A percentile compares a stretch with the other conserved stretches of the same genome.
Conservation (phyloP, 257 asterid genomes). For the Solanum paucissectum region DNA sequence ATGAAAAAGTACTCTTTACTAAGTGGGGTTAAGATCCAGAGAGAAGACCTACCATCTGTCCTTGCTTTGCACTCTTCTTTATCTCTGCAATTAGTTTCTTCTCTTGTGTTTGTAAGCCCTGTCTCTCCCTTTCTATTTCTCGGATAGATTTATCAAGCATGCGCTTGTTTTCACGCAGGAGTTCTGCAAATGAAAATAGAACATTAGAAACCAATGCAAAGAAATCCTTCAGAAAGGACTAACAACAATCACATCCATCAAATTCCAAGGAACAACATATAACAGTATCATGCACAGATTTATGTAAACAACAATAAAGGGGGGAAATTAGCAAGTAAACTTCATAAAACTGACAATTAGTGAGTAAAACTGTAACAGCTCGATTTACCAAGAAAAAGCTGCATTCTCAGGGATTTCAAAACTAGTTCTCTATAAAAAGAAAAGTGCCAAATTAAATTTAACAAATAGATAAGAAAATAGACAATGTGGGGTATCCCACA, state of each 20-base stretch:
- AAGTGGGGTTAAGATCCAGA: not conserved
- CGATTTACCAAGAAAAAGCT: not conserved
- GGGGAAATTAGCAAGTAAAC: not conserved
- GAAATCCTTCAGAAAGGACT: not conserved
- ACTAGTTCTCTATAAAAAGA: not conserved
- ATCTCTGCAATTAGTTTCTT: constrained; percentile 86
- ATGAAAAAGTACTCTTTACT: not conserved
- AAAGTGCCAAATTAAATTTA: not conserved
- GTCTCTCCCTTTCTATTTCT: constrained; percentile 96
- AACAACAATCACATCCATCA: not conserved
- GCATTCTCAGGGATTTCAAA: not conserved
- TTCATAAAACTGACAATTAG: not conserved
- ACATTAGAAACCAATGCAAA: not conserved
- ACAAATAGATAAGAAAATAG: not conserved
- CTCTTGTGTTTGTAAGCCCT: constrained; percentile 84
- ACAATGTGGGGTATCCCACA: not conserved
- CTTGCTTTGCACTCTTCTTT: constrained; percentile 98
- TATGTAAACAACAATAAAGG: not conserved
- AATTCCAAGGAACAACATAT: not conserved
- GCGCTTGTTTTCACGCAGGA: constrained; percentile 93
- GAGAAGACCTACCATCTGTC: constrained; percentile 67
- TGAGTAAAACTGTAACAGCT: not conserved
- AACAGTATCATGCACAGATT: not conserved
- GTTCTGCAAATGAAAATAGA: constrained; percentile 35
- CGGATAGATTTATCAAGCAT: constrained; percentile 96